Percentiles rank a stretch among this genome's conserved stretches.
Evolutionary conservation across 2,329 filamentous ascomycete species (phyloP).

Genomic region (Exutisphaerella laricina): DNA sequence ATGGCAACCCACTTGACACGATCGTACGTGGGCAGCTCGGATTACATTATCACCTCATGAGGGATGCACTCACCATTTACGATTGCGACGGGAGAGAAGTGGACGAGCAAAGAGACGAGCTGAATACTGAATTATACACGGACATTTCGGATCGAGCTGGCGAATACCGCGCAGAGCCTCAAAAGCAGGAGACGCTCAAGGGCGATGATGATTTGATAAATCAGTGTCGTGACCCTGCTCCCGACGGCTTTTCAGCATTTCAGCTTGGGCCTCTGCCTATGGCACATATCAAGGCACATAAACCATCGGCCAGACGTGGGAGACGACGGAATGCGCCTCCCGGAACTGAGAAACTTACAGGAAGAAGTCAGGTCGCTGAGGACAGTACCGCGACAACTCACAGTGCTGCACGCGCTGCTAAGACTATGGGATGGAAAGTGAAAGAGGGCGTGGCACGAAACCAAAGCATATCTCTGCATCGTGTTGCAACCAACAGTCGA

Average conservation of each 20-base stretch:
- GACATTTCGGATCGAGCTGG: conserved; percentile 89
- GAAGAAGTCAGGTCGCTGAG: conserved; percentile 64
- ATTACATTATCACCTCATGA: conserved; percentile 76
- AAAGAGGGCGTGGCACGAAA: conserved; percentile 56
- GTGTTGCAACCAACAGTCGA: conserved; percentile 54
- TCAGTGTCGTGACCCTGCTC: conserved; percentile 67
- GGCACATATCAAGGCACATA: conserved; percentile 27
- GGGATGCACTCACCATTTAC: conserved; percentile 78
- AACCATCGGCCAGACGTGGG: conserved; percentile 28
- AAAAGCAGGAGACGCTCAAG: conserved; percentile 65
- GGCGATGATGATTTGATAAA: conserved; percentile 79
- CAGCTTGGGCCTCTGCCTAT: conserved; percentile 30
- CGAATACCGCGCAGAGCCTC: conserved; percentile 76
- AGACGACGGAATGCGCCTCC: conserved; percentile 45
- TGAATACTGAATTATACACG: conserved; percentile 90
- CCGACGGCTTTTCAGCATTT: conserved; percentile 27
- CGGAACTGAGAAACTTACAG: conserved; percentile 58
- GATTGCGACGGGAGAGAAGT: conserved; percentile 75
- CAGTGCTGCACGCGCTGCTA: conserved; percentile 71
- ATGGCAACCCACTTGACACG: conserved; percentile 88
- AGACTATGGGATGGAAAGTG: conserved; percentile 75
- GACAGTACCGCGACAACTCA: conserved; percentile 63
- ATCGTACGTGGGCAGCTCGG: conserved; percentile 86
- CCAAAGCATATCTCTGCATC: conserved; percentile 58
- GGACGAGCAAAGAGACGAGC: conserved; percentile 68